phyloP scores from a whole-genome alignment of 352 stramenopile species.

The Plasmopara halstedii region DNA sequence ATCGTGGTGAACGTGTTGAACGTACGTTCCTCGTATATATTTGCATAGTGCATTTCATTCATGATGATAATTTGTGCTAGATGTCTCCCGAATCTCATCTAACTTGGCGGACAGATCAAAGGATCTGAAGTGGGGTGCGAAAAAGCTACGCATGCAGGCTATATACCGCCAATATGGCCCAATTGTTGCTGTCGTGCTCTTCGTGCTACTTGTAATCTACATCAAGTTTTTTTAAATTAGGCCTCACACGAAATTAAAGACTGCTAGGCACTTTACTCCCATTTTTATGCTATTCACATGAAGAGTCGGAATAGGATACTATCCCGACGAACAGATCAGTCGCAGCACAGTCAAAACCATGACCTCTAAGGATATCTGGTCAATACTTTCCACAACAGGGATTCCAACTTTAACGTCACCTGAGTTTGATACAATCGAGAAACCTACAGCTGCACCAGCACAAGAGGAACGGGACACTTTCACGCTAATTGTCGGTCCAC shows the following conservation, averaged over 20 bases:
- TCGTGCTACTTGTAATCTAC: slow-evolving; percentile 86
- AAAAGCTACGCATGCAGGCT: slow-evolving; percentile 87
- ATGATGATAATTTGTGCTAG: slow-evolving; percentile 24
- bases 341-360: slow-evolving; percentile 9
- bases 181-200: slow-evolving; percentile 71
- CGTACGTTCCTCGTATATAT: slow-evolving; percentile 27
- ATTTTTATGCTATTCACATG: slow-evolving; percentile 11
- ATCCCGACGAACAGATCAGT: slow-evolving; percentile 1
- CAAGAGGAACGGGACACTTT: slow-evolving; percentile 64
- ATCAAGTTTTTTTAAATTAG: slow-evolving; percentile 85
- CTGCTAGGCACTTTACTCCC: too few species aligned
- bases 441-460: slow-evolving; percentile 4
- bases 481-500: slow-evolving; percentile 58
- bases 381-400: slow-evolving; percentile 49
- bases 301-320: slow-evolving; percentile 22
- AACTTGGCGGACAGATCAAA: slow-evolving; percentile 91
- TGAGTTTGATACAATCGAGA: slow-evolving; percentile 16
- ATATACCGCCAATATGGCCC: slow-evolving; percentile 86
- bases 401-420: slow-evolving; percentile 18
- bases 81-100: slow-evolving; percentile 85
- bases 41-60: neutral
- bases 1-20: slow-evolving; percentile 84
- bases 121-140: slow-evolving; percentile 97
- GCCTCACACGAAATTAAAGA: too few species aligned
- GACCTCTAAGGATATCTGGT: slow-evolving; percentile 63